A percentile compares a stretch with the other conserved stretches of the same genome.
phyloP scores from a whole-genome alignment of 768 basidiomycete genomes.

The Suillus americanus region DNA sequence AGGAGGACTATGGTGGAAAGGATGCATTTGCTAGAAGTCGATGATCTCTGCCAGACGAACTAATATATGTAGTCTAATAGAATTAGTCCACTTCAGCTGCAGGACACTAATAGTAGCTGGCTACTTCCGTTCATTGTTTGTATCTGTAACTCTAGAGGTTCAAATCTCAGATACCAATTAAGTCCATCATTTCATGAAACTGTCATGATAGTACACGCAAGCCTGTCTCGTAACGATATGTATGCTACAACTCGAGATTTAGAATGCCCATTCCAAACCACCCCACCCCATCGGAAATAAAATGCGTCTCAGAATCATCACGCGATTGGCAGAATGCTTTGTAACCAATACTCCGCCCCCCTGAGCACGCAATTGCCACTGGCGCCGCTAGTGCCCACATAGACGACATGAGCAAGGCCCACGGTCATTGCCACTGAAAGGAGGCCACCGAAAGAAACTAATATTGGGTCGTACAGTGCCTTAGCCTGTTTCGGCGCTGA shows the following conservation, averaged over 20 bases:
- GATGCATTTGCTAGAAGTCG: slow-evolving; percentile 18
- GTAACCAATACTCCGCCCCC: neutral
- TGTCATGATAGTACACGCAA: neutral
- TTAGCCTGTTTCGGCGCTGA: neutral
- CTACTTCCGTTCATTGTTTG: slow-evolving; percentile 22
- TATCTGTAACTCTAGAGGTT: slow-evolving; percentile 3
- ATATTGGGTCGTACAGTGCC: neutral
- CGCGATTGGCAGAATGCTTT: neutral
- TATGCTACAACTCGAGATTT: neutral
- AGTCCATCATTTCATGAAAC: neutral
- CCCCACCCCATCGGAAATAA: neutral
- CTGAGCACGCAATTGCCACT: neutral
- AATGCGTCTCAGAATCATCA: neutral
- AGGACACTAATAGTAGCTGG: slow-evolving; percentile 30
- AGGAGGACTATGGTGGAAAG: slow-evolving; percentile 13
- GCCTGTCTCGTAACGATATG: neutral
- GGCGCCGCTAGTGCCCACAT: neutral
- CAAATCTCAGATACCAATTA: neutral
- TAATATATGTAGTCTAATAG: neutral
- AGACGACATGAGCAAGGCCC: neutral
- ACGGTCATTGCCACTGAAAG: neutral
- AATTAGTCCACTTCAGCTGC: slow-evolving; percentile 10
- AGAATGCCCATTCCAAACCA: neutral
- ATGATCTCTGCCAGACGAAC: neutral
- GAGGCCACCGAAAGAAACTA: neutral